phyloP scores from a whole-genome alignment of 2,329 filamentous ascomycete genomes.

The Cordyceps militaris region DNA sequence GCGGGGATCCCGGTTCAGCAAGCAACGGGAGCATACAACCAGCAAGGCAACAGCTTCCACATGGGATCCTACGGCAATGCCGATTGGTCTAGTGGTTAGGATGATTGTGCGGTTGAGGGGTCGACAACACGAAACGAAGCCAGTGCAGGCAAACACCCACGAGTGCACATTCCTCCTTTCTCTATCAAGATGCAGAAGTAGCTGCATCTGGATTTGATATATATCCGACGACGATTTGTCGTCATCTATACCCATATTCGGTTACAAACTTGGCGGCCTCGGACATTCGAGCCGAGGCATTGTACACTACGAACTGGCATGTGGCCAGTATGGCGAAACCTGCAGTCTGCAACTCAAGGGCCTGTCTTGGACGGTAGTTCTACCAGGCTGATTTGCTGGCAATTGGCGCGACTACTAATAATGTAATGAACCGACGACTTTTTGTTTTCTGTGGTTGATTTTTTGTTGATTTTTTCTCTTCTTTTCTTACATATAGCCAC shows the following conservation, averaged over 20 bases:
- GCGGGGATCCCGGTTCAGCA: slow-evolving; percentile 22
- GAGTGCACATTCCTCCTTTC: neutral
- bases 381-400: neutral
- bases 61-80: slow-evolving; percentile 1
- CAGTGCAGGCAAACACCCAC: neutral
- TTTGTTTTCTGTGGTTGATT: slow-evolving; percentile 1
- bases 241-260: slow-evolving; percentile 7
- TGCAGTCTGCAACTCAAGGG: neutral
- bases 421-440: slow-evolving; percentile 7
- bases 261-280: slow-evolving; percentile 1
- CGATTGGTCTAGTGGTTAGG: slow-evolving; percentile 1
- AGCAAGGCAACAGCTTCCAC: neutral
- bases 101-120: neutral
- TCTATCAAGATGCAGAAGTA: neutral
- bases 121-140: neutral
- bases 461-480: neutral
- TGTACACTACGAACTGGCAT: slow-evolving; percentile 7
- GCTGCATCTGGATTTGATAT: slow-evolving; percentile 2
- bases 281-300: neutral
- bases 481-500: slow-evolving; percentile 2
- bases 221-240: neutral
- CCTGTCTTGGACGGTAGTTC: neutral
- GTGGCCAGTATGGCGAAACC: neutral
- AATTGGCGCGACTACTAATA: slow-evolving; percentile 7
- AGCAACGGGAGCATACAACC: slow-evolving; percentile 33